Evolutionary conservation across 2,329 filamentous ascomycete genomes (phyloP), one percentile per base, ranked within the genome.

Genomic region (Aphanocladium album): DNA sequence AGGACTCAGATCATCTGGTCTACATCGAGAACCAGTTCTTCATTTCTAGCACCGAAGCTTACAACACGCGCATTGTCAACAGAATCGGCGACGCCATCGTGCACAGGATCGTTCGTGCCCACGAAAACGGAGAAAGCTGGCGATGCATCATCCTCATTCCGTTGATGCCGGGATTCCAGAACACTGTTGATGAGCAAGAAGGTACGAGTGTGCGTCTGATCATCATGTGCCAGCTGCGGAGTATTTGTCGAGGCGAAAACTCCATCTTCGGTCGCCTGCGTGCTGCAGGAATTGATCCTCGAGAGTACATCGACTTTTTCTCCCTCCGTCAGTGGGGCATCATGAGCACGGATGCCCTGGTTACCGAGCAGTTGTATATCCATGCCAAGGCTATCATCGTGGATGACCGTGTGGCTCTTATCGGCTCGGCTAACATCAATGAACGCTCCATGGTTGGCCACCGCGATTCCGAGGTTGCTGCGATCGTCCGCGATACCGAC

Each of bases 11-110:
- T 52, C 95, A 98, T 73, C 96, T 97, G 69, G 91, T 98, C 56
- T 98, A 99, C 74, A 96, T 98, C 66, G 95, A 99, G 73, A 99
- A 99, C 71, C 95, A 99, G 71, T 99, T 98, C 76, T 99, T 96
- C 78, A 90, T 99, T 73, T 96, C 91, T 39, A 96, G 91, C 66
- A 95, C 90, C 55, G 89, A 95, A 69, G 92, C 93, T 5, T 87
- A 96, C 67, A 90, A 89, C 57, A 90, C 89, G 14, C 91, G 88
- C 71, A 95, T 99, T 64, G 84, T 91, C 72, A 99, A 99, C 73
- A 87, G 88, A 65, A 97, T 99, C 66, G 93, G 93, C 55, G 93
- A 98, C 75, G 93, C 95, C 3, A 80, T 99, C 35, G 93, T 98
- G 9, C 90, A 96, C 68, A 90, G 95, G 53, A 95, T 96, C 68